A percentile compares a stretch with the other conserved stretches of the same genome.
These are phyloP conservation scores for Odonthalia washingtoniensis DNA, from an alignment of 31 red algal genomes.

Conservation along the genomic window DNA sequence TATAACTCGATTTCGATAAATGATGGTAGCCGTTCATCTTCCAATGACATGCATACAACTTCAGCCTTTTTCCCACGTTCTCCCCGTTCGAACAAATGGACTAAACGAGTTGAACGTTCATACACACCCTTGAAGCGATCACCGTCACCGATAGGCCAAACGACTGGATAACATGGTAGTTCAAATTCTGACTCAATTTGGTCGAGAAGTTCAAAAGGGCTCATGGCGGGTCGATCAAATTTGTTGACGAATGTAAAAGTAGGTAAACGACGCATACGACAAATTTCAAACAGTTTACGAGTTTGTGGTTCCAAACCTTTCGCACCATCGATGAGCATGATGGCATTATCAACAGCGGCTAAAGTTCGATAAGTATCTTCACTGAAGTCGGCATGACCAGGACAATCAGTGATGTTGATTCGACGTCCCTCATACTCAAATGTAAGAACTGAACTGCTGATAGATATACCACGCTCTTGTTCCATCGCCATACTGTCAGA, in stretches of 20 bases:
- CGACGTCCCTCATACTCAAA: slow-evolving; percentile 79
- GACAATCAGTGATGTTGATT: slow-evolving; percentile 91
- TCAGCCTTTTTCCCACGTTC: slow-evolving; percentile 62
- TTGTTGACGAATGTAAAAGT: slow-evolving; percentile 98
- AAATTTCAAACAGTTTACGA: slow-evolving; percentile 88
- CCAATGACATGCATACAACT: slow-evolving; percentile 41
- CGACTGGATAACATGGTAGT: slow-evolving; percentile 64
- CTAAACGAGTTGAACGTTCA: slow-evolving; percentile 60
- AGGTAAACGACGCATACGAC: slow-evolving; percentile 83
- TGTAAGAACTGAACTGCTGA: slow-evolving; percentile 86
- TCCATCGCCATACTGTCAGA: slow-evolving; percentile 94
- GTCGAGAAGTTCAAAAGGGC: slow-evolving; percentile 82
- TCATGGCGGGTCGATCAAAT: slow-evolving; percentile 90
- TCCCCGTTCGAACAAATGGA: slow-evolving; percentile 71
- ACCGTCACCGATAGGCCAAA: slow-evolving; percentile 93
- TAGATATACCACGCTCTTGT: slow-evolving; percentile 94
- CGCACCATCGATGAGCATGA: slow-evolving; percentile 95
- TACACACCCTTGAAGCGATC: slow-evolving; percentile 78
- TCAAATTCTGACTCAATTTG: slow-evolving; percentile 80
- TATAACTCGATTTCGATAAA: slow-evolving; percentile 53
- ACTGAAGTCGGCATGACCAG: slow-evolving; percentile 95
- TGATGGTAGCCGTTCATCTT: slow-evolving; percentile 36
- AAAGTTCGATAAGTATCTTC: slow-evolving; percentile 94
- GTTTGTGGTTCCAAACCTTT: slow-evolving; percentile 97
- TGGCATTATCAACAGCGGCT: slow-evolving; percentile 86